Conservation (phyloP, 2,329 filamentous ascomycete species). For the Ceratocystis huliohia region DNA sequence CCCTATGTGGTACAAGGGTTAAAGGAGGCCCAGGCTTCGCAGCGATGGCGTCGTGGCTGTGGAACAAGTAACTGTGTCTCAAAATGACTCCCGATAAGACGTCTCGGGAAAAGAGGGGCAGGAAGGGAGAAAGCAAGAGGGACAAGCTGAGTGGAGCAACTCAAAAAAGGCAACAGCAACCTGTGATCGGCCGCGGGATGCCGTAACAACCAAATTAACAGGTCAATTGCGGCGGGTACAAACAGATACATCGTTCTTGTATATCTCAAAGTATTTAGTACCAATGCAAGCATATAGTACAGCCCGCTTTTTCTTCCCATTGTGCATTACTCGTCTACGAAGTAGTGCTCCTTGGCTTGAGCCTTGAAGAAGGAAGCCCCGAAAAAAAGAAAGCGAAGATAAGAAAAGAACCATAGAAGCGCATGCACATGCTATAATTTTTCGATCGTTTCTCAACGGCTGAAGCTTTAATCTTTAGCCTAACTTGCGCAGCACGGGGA, state of each 20-base stretch:
- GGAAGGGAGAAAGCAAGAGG: neutral
- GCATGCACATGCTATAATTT: neutral
- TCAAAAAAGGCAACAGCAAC: neutral
- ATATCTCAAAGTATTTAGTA: neutral
- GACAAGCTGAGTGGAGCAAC: neutral
- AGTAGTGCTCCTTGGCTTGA: neutral
- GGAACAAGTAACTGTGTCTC: slow-evolving; percentile 3
- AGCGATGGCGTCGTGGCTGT: neutral
- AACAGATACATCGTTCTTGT: neutral
- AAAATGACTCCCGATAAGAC: neutral
- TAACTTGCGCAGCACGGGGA: neutral
- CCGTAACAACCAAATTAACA: neutral
- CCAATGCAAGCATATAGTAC: neutral
- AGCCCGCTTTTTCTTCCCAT: neutral
- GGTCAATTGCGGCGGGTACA: neutral
- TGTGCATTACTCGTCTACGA: neutral
- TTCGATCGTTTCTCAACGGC: neutral
- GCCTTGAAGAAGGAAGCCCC: neutral
- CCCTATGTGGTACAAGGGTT: neutral
- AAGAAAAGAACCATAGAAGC: neutral
- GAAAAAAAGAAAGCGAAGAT: neutral
- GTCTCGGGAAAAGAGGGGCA: neutral
- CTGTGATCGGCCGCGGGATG: slow-evolving; percentile 1
- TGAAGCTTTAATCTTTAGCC: neutral
- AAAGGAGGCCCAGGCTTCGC: neutral